Conservation (phyloP, 2,329 filamentous ascomycete species). For the Neobulgaria alba region DNA sequence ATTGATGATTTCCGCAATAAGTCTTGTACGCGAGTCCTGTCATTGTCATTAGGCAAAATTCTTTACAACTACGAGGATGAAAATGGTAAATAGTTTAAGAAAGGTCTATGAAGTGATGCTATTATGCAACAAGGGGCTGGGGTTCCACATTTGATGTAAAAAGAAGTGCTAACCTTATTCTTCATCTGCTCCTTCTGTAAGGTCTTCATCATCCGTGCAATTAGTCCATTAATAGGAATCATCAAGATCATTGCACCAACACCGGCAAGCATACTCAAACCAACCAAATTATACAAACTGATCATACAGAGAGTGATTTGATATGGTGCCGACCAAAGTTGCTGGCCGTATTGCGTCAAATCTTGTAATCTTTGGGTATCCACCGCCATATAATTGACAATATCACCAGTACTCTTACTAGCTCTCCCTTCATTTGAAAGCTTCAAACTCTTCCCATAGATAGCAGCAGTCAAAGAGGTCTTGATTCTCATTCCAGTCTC, state of each 20-base stretch:
- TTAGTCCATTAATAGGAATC: conserved; percentile 91
- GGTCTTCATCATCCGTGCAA: conserved; percentile 87
- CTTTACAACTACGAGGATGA: too few species aligned
- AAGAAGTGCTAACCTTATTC: conserved; percentile 55
- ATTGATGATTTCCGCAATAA: conserved; percentile 97
- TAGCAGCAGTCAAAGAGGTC: conserved; percentile 77
- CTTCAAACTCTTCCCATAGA: conserved; percentile 84
- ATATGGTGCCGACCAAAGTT: conserved; percentile 93
- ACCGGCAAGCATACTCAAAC: conserved; percentile 90
- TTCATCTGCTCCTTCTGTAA: conserved; percentile 97
- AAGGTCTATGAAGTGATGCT: too few species aligned
- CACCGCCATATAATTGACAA: conserved; percentile 99
- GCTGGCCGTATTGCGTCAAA: conserved; percentile 88
- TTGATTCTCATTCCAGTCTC: conserved; percentile 97
- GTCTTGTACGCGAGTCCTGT: conserved; percentile 69
- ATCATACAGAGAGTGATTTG: conserved; percentile 95
- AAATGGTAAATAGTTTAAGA: neutral
- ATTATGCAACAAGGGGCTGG: too few species aligned
- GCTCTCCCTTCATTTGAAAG: conserved; percentile 90
- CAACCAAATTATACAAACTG: conserved; percentile 91
- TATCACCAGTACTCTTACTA: conserved; percentile 87
- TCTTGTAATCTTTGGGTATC: conserved; percentile 94
- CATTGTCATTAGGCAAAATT: too few species aligned
- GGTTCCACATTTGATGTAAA: too few species aligned
- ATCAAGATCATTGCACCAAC: conserved; percentile 93